Evolutionary conservation across 371 early-diverging fungal species (phyloP), one percentile per base, ranked within the genome.

Genomic region (Mortierella sp.): DNA sequence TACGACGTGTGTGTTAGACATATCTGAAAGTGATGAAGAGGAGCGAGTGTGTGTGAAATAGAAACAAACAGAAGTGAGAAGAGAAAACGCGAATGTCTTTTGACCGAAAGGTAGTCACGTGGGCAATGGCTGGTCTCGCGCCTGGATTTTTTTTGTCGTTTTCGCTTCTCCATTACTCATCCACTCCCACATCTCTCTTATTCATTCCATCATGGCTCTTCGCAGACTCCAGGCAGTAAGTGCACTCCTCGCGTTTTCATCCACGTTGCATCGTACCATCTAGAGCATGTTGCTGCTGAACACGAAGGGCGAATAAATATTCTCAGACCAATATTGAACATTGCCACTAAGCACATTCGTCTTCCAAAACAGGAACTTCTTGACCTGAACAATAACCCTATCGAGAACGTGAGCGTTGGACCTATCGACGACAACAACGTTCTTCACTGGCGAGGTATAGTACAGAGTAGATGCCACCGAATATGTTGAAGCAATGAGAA

Each of bases 391-490:
- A 89, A 83, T 81, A 91, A 87, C 50, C 92, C 94, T 14, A 82
- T 86, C 49, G 81, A 84, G 8, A 85, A 86, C 44, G 86, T 92
- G 37, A 83, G 81, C 55, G 92, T 90, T 5, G 87, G 84, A 1
- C 92, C 93, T 15, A 76, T 86, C 34, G 84, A 86, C 32, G 89
- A 89, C n/a, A 61, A 42, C 68, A 90, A 95, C 61, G 51, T 94
- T 46, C 87, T 91, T 60, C 87, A 90, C 47, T 96, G 96, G 96
- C 79, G 85, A 78, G 95, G 93, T 76, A 83, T 79, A 26, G 31
- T 11, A 4, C 11, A 6, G 24, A n/a, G 26, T 23, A 21, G n/a
- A 37, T n/a, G 23, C 50, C 19, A 30, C 17, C 21, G 24, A 34
- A 34, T n/a, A 19, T 1, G 17, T 26, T 28, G 11, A n/a, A 8